Conservation (phyloP, 1,139 yeast species). For the Lodderomyces theae region DNA sequence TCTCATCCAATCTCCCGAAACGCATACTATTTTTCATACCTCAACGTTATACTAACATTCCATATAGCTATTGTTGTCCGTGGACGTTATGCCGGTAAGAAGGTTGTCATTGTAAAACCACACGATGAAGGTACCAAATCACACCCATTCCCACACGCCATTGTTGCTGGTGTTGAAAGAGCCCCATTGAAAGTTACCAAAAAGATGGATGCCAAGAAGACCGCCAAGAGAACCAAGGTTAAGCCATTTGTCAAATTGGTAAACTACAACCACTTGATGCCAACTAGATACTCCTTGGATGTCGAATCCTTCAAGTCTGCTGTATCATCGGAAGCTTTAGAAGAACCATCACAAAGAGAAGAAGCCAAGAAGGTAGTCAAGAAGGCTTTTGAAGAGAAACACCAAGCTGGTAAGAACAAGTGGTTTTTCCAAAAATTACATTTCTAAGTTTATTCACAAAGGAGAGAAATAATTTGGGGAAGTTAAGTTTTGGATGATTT, state of each 20-base stretch:
- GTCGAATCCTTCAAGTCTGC: constrained; percentile 92
- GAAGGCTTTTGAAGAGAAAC: constrained; percentile 99
- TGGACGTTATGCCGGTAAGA: constrained; percentile 99
- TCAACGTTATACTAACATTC: constrained; percentile 30
- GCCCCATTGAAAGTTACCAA: constrained; percentile 97
- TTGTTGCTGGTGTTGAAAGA: constrained; percentile 99
- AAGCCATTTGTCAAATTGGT: constrained; percentile 99
- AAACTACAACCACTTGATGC: constrained; percentile 99
- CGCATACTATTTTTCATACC: too few species aligned
- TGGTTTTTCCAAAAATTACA: constrained; percentile 99
- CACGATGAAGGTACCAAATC: constrained; percentile 99
- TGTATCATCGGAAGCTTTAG: constrained; percentile 90
- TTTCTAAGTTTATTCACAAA: constrained; percentile 67
- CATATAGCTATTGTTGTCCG: constrained; percentile 92
- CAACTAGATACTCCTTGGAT: constrained; percentile 99
- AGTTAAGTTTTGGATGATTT: constrained; percentile 7
- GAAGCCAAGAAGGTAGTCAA: constrained; percentile 99
- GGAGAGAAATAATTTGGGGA: constrained; percentile 5
- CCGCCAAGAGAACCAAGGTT: constrained; percentile 95
- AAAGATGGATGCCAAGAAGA: constrained; percentile 93
- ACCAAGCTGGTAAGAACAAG: constrained; percentile 99
- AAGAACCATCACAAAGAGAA: constrained; percentile 98
- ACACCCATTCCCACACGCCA: constrained; percentile 99
- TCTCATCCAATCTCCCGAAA: too few species aligned
- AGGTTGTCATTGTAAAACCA: constrained; percentile 98